These are phyloP conservation scores for Vararia minispora DNA, from an alignment of 768 basidiomycete species.

Conservation along the genomic window DNA sequence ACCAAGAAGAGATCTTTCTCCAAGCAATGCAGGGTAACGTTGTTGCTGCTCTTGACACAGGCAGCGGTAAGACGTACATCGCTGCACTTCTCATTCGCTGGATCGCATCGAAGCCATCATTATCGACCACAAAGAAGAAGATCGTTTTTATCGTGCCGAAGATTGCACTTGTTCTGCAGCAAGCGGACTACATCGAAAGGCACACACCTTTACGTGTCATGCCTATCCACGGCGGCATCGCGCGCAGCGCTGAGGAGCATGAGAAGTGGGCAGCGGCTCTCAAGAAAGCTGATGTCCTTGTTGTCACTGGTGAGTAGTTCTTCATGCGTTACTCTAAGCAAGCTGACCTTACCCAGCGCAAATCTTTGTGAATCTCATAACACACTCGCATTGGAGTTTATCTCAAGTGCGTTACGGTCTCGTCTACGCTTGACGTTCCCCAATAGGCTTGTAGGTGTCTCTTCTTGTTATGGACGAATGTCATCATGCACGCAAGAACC, in stretches of 20 bases:
- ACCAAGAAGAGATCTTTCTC: constrained; percentile 45
- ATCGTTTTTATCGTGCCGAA: constrained; percentile 79
- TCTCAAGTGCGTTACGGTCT: constrained; percentile 30
- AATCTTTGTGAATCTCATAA: constrained; percentile 69
- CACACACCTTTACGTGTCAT: constrained; percentile 57
- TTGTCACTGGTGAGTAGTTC: constrained; percentile 64
- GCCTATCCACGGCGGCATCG: constrained; percentile 59
- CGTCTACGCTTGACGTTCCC: not conserved
- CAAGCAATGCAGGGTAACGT: constrained; percentile 40
- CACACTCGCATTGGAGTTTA: constrained; percentile 74
- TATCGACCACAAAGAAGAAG: constrained; percentile 40
- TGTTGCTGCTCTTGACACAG: constrained; percentile 49
- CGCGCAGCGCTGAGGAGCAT: constrained; percentile 61
- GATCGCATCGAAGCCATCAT: constrained; percentile 46
- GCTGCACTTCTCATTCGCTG: constrained; percentile 63
- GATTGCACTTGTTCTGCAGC: constrained; percentile 78
- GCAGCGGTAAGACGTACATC: constrained; percentile 52
- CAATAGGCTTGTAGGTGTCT: constrained; percentile 30
- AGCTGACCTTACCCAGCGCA: constrained; percentile 45
- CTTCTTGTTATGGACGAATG: constrained; percentile 48
- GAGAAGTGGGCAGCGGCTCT: constrained; percentile 55
- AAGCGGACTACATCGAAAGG: constrained; percentile 51
- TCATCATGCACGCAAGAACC: constrained; percentile 45
- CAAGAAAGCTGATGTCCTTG: constrained; percentile 57
- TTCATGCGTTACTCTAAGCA: constrained; percentile 3